Conservation (phyloP, 805 yeast species). For the Zygosaccharomyces rouxii region DNA sequence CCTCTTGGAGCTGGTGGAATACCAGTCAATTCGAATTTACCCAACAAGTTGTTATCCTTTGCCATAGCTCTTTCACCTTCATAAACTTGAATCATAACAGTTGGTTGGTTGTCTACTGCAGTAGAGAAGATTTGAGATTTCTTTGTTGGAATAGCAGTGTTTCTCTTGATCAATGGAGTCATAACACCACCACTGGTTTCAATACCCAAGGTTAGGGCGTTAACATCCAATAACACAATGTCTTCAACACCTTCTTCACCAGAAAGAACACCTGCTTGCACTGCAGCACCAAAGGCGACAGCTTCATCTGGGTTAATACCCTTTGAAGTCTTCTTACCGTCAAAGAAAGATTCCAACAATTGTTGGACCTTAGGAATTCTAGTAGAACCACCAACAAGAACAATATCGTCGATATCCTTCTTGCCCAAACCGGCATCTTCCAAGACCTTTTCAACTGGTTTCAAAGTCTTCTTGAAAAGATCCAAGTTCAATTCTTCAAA, state of each 20-base stretch:
- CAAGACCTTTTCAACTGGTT: slow-evolving; percentile 93
- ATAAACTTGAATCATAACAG: slow-evolving; percentile 87
- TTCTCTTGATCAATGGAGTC: slow-evolving; percentile 93
- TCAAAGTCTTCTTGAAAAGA: slow-evolving; percentile 87
- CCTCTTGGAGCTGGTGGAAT: slow-evolving; percentile 99
- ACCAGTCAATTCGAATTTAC: slow-evolving; percentile 94
- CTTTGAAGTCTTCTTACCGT: slow-evolving; percentile 94
- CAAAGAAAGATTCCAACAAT: slow-evolving; percentile 82
- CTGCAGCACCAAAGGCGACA: slow-evolving; percentile 99
- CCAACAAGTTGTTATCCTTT: slow-evolving; percentile 90
- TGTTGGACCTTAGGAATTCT: slow-evolving; percentile 98
- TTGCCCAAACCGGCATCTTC: slow-evolving; percentile 88
- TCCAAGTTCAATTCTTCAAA: slow-evolving; percentile 94
- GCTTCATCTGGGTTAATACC: slow-evolving; percentile 99
- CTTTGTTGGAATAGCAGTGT: slow-evolving; percentile 92
- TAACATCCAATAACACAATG: slow-evolving; percentile 85
- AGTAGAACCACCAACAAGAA: slow-evolving; percentile 97
- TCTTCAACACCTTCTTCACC: slow-evolving; percentile 95
- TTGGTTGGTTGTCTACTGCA: slow-evolving; percentile 94
- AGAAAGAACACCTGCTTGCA: slow-evolving; percentile 95
- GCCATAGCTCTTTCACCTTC: slow-evolving; percentile 97
- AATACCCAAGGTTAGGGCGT: slow-evolving; percentile 91
- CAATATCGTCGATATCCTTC: slow-evolving; percentile 88
- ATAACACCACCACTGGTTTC: slow-evolving; percentile 97
- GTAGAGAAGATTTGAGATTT: slow-evolving; percentile 94